These are phyloP conservation scores for Nissolia schottii DNA, from an alignment of 306 rosid genomes.

Conservation along the genomic window DNA sequence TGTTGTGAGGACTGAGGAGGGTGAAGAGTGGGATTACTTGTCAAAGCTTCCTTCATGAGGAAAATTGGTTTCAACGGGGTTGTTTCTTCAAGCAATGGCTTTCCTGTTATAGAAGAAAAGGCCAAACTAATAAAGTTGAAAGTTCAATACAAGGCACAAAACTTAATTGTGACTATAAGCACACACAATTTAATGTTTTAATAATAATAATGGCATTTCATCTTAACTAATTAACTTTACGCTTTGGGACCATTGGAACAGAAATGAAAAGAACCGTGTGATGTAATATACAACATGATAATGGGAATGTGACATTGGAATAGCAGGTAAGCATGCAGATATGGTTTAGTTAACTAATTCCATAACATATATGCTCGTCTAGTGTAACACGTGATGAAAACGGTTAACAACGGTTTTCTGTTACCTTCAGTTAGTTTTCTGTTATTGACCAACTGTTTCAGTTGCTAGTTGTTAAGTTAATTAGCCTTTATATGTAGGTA, in stretches of 20 bases:
- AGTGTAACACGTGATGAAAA: too few species aligned
- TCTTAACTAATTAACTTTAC: background rate
- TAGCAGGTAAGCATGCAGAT: background rate
- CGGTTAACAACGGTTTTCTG: too few species aligned
- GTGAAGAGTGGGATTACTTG: background rate
- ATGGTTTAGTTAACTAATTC: background rate
- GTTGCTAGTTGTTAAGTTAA: too few species aligned
- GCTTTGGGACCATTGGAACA: background rate
- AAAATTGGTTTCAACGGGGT: background rate
- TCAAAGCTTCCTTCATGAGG: background rate
- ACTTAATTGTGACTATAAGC: background rate
- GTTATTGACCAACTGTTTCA: too few species aligned
- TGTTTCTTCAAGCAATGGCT: conserved; percentile 23
- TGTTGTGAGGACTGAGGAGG: background rate
- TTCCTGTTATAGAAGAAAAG: conserved; percentile 17
- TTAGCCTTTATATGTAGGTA: too few species aligned
- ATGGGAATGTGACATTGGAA: background rate
- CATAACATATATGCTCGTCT: background rate
- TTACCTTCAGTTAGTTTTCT: too few species aligned
- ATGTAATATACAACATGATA: background rate
- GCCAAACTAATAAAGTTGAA: background rate
- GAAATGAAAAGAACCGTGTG: background rate
- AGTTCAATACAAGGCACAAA: background rate
- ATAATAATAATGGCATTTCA: background rate
- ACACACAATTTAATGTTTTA: background rate